phyloP scores from a whole-genome alignment of 176 grass and related monocot species.

The Metroxylon sagu region DNA sequence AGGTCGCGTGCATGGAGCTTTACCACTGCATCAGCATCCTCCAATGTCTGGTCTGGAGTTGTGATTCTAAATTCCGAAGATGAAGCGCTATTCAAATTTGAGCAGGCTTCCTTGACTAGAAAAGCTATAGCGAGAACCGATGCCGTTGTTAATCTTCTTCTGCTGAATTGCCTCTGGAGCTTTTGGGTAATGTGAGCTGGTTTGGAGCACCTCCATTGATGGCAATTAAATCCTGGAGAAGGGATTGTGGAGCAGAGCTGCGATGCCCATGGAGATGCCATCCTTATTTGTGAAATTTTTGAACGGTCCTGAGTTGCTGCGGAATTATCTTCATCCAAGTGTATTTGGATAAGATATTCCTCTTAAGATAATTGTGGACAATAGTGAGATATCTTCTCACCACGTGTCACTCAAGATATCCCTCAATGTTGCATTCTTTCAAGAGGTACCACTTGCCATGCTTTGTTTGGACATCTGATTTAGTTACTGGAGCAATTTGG shows the following conservation, averaged over 20 bases:
- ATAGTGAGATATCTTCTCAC: too few species aligned
- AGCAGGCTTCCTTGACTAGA: constrained; percentile 28
- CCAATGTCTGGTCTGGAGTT: constrained; percentile 44
- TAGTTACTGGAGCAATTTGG: too few species aligned
- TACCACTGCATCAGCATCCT: constrained; percentile 52
- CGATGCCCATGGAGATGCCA: constrained; percentile 24
- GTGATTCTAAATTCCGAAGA: constrained; percentile 50
- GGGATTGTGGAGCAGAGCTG: constrained; percentile 24
- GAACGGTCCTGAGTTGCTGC: too few species aligned
- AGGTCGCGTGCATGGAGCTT: constrained; percentile 50
- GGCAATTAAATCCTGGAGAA: constrained; percentile 3
- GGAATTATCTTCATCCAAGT: too few species aligned
- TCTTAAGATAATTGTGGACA: too few species aligned
- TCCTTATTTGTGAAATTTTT: too few species aligned
- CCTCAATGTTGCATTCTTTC: too few species aligned
- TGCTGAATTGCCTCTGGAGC: constrained; percentile 6
- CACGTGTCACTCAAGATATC: too few species aligned
- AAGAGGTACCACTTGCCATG: too few species aligned
- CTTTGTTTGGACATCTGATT: too few species aligned
- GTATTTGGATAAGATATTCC: too few species aligned
- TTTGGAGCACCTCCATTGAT: constrained; percentile 13
- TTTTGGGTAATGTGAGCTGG: neutral
- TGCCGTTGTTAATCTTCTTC: constrained; percentile 23
- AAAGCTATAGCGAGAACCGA: constrained; percentile 15
- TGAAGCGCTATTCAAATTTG: constrained; percentile 16